Evolutionary conservation across 2,329 filamentous ascomycete species (phyloP).

Genomic region (Xylaria digitata): DNA sequence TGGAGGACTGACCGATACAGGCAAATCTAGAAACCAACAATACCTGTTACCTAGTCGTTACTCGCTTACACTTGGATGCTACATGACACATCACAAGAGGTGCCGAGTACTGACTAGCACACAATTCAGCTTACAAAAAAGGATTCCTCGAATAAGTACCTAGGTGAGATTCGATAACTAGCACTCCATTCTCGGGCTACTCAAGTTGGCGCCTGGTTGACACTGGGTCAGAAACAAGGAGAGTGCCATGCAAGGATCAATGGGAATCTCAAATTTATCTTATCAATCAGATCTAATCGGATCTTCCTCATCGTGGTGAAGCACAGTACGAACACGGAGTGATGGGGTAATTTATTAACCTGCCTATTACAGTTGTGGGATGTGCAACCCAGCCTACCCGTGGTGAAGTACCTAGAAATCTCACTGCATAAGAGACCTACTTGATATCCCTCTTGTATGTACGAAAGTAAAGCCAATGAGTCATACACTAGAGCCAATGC

Average conservation of each 20-base stretch:
- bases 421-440: too few species aligned
- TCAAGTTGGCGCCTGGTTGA: too few species aligned
- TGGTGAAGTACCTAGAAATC: not conserved
- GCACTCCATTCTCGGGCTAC: not conserved
- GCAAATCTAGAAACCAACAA: not conserved
- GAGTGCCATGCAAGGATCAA: too few species aligned
- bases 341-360: too few species aligned
- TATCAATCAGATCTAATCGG: conserved; percentile 41
- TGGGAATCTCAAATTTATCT: conserved; percentile 13
- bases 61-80: not conserved
- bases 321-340: too few species aligned
- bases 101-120: too few species aligned
- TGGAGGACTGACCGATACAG: too few species aligned
- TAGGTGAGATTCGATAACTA: conserved; percentile 17
- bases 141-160: not conserved
- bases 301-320: conserved; percentile 13
- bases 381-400: too few species aligned
- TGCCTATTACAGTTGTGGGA: too few species aligned
- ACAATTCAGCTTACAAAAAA: not conserved
- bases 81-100: not conserved
- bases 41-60: not conserved
- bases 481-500: conserved; percentile 2
- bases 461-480: conserved; percentile 1
- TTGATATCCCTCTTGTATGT: too few species aligned
- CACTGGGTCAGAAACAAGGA: too few species aligned